Evolutionary conservation across 2,329 filamentous ascomycete species (phyloP).

Genomic region (Ceratocystis destructans): DNA sequence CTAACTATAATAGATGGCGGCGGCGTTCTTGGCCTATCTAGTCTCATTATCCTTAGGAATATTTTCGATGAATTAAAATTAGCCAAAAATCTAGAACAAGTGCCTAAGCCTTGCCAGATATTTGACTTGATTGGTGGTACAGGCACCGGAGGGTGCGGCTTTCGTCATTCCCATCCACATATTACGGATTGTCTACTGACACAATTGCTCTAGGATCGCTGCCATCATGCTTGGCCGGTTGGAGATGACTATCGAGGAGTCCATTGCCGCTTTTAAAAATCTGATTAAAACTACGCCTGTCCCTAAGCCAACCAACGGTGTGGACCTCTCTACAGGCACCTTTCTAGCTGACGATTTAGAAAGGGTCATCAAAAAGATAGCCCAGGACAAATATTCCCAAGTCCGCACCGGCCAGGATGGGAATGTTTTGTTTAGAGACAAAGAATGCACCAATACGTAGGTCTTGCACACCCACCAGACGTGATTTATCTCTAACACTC

Average conservation of each 20-base stretch:
- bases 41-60: too few relatives aligned
- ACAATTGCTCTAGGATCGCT: not conserved
- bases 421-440: not conserved
- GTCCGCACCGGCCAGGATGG: accelerated
- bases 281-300: not conserved
- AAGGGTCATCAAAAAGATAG: not conserved
- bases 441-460: not conserved
- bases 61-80: too few relatives aligned
- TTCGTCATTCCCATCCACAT: slow-evolving; percentile 12
- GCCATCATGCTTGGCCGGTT: not conserved
- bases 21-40: too few relatives aligned
- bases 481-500: not conserved
- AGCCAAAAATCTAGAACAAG: slow-evolving; percentile 16
- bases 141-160: slow-evolving; percentile 24
- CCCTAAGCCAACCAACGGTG: not conserved
- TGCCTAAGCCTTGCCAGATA: slow-evolving; percentile 23
- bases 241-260: not conserved
- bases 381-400: not conserved
- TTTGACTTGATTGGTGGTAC: slow-evolving; percentile 26
- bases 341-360: not conserved
- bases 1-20: too few relatives aligned
- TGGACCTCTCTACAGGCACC: not conserved
- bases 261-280: not conserved
- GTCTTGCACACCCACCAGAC: not conserved
- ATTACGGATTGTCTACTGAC: accelerated